A percentile compares a stretch with the other conserved stretches of the same genome.
phyloP scores from a whole-genome alignment of 768 basidiomycete genomes.

The Tricholoma bakamatsutake region DNA sequence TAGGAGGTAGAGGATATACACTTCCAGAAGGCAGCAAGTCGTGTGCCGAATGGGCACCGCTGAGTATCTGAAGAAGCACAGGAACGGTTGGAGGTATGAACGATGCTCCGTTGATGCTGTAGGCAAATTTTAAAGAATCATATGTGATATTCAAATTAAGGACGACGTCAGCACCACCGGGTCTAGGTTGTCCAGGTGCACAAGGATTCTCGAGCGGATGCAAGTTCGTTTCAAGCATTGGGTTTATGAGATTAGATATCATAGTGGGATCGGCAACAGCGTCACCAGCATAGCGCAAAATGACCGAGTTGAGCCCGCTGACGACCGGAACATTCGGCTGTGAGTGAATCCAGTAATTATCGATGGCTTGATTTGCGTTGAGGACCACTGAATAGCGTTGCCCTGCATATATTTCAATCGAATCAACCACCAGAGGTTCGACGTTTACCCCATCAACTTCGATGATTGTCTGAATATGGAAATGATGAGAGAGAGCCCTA shows the following conservation, averaged over 20 bases:
- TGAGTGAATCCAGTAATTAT: slow-evolving; percentile 34
- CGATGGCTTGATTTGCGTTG: slow-evolving; percentile 28
- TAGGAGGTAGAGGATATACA: slow-evolving; percentile 26
- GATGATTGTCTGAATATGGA: slow-evolving; percentile 23
- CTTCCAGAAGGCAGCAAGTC: slow-evolving; percentile 21
- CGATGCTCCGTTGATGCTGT: slow-evolving; percentile 23
- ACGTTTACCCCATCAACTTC: slow-evolving; percentile 30
- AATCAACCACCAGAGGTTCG: slow-evolving; percentile 28
- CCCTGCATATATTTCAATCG: slow-evolving; percentile 32
- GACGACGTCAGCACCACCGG: slow-evolving; percentile 25
- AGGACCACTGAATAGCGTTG: slow-evolving; percentile 30
- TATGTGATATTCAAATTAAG: slow-evolving; percentile 13
- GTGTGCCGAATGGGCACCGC: slow-evolving; percentile 27
- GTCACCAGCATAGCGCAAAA: slow-evolving; percentile 33
- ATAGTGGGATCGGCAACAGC: slow-evolving; percentile 27
- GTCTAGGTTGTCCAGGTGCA: slow-evolving; percentile 26
- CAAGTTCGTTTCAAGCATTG: slow-evolving; percentile 8
- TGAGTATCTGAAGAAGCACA: slow-evolving; percentile 36
- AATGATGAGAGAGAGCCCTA: not conserved
- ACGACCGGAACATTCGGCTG: slow-evolving; percentile 14
- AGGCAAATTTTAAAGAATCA: slow-evolving; percentile 11
- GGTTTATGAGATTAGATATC: slow-evolving; percentile 2
- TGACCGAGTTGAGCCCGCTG: slow-evolving; percentile 47
- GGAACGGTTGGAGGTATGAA: slow-evolving; percentile 30
- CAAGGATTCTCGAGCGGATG: slow-evolving; percentile 15